Base-by-base conservation (phyloP, 2,329 filamentous ascomycete species). In the Apiospora rasikravindrae region DNA sequence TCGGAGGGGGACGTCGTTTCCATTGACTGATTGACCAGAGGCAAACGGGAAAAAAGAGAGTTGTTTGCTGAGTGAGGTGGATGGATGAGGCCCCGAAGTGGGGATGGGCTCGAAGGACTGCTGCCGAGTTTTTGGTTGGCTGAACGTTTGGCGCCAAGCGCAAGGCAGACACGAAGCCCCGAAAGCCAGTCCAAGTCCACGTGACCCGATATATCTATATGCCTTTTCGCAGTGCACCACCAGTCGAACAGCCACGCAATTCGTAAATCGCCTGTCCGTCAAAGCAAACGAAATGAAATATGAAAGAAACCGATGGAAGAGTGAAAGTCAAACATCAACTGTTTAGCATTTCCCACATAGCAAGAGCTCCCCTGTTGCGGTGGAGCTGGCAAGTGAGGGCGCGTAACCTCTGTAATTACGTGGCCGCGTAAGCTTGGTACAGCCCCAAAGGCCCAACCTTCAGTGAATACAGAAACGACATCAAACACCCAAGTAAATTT, bases 31-130 rank as follows among this genome's bases (percentile, higher is more conserved):
- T n/a, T n/a, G n/a, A 3, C 2, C 10, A 19, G 57, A 64, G 57
- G 33, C 57, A 40, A 40, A 64, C 33, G 57, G 29, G 22, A 37
- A 64, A 64, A 40, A 40, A 40, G 33, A 64, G 57, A 37, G 29
- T 64, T 64, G 57, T 64, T 64, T 64, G 57, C 57, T 64, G 57
- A 64, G 57, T 64, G 57, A 64, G 33, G 57, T 37, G 6, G 33
- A 61, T 37, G 6, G 33, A 61, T 22, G 19, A 40, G 33, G 53
- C 29, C 53, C 57, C 19, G 33, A 64, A 64, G 57, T 64, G 57
- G 57, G 57, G 57, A 64, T 64, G 57, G 29, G 22, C 10, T 40
- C 29, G 19, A 33, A 61, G 10, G 26, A n/a, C 16, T 40, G 33
- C 10, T 64, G 57, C 57, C 33, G 33, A 40, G 14, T 13, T 64